Percentiles rank a stretch among this genome's conserved stretches.
These are phyloP conservation scores for Hyaloscypha finlandica DNA, from an alignment of 495 filamentous ascomycete species.

Conservation along the genomic window DNA sequence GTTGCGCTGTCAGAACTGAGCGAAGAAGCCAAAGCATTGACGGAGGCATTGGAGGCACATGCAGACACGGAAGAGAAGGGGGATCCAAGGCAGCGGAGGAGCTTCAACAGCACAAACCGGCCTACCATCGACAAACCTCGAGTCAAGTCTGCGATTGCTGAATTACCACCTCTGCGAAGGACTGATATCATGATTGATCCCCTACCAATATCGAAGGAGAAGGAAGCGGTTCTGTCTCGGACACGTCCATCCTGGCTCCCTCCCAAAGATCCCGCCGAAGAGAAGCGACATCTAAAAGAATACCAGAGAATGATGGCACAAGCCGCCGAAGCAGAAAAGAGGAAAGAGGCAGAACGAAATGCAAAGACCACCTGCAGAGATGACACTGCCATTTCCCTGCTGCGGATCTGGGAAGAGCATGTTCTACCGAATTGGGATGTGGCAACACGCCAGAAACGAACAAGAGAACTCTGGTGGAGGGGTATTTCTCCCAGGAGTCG, in stretches of 20 bases:
- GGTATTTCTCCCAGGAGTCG: constrained; percentile 79
- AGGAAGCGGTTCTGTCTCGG: constrained; percentile 86
- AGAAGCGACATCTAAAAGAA: constrained; percentile 86
- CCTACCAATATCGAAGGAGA: constrained; percentile 92
- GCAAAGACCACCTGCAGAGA: constrained; percentile 61
- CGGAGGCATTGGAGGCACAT: constrained; percentile 84
- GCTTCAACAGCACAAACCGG: constrained; percentile 43
- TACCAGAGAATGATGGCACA: constrained; percentile 92
- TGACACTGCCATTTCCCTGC: constrained; percentile 60
- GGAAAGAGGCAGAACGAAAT: constrained; percentile 51
- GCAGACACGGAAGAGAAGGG: constrained; percentile 62
- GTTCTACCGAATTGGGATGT: constrained; percentile 84
- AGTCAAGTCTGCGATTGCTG: constrained; percentile 55
- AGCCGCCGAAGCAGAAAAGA: constrained; percentile 68
- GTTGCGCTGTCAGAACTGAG: constrained; percentile 75
- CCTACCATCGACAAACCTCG: constrained; percentile 57
- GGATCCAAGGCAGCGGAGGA: constrained; percentile 37
- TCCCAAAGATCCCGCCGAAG: constrained; percentile 90
- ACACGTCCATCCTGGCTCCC: constrained; percentile 95
- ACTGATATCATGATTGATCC: constrained; percentile 97
- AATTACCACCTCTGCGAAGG: constrained; percentile 80
- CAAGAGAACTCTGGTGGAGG: constrained; percentile 91
- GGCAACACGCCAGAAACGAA: constrained; percentile 71
- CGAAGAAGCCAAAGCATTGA: constrained; percentile 86
- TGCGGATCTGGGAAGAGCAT: constrained; percentile 84